These are phyloP conservation scores for Penicillium concentricum DNA, from an alignment of 2,329 filamentous ascomycete species.

Conservation along the genomic window DNA sequence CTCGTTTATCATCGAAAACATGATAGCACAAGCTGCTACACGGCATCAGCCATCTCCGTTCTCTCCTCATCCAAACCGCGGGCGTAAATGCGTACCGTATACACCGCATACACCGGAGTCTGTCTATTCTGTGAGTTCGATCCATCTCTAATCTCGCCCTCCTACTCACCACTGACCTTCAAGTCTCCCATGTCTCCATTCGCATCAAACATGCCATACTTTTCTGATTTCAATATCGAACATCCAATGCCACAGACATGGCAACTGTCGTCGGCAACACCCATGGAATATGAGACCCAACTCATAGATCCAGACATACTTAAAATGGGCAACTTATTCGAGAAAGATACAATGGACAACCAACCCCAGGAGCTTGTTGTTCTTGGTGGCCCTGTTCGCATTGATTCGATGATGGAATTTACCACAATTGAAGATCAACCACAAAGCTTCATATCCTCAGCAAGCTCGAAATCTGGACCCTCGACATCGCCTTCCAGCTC, in stretches of 20 bases:
- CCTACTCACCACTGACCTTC: not conserved
- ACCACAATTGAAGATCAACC: not conserved
- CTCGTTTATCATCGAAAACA: not conserved
- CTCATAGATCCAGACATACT: not conserved
- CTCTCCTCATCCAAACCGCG: not conserved
- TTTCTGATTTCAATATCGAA: not conserved
- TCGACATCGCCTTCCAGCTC: not conserved
- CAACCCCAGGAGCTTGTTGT: not conserved
- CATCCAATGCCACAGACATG: not conserved
- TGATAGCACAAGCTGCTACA: not conserved
- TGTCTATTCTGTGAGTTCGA: not conserved
- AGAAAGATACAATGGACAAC: no score
- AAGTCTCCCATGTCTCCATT: not conserved
- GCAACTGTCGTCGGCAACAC: not conserved
- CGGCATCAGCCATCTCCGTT: not conserved
- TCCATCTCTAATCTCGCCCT: not conserved
- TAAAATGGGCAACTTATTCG: not conserved
- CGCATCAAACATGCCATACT: not conserved
- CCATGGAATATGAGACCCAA: not conserved
- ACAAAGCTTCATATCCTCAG: not conserved
- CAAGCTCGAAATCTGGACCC: not conserved
- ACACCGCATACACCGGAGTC: not conserved
- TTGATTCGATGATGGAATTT: not conserved
- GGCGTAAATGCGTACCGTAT: not conserved
- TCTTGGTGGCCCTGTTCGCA: not conserved